Percentiles rank a stretch among this genome's conserved stretches.
These are phyloP conservation scores for Bondarzewia mesenterica DNA, from an alignment of 1,284 basidiomycete species.

Conservation along the genomic window DNA sequence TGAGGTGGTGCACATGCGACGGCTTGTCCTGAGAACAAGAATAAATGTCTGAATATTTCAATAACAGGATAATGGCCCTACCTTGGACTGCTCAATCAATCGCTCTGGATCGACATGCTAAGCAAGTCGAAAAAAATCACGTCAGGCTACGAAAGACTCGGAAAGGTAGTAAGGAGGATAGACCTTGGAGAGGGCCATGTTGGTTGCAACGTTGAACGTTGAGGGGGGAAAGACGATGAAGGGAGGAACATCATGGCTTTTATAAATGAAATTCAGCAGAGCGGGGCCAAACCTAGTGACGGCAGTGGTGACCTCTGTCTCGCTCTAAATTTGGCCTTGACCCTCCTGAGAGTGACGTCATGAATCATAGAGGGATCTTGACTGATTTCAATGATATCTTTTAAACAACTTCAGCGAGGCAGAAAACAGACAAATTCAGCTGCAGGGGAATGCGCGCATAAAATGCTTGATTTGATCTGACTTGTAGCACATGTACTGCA, in stretches of 20 bases:
- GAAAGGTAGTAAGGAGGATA: neutral
- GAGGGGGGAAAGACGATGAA: neutral
- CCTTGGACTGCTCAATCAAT: slow-evolving; percentile 50
- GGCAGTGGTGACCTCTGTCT: too few relatives aligned
- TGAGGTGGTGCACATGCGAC: slow-evolving; percentile 25
- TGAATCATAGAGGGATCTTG: too few relatives aligned
- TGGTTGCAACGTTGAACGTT: too few relatives aligned
- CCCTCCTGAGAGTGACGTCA: too few relatives aligned
- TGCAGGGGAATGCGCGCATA: too few relatives aligned
- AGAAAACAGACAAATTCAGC: too few relatives aligned
- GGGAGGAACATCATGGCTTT: neutral
- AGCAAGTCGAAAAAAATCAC: neutral
- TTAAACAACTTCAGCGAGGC: too few relatives aligned
- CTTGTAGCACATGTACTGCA: too few relatives aligned
- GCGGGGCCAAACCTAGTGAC: too few relatives aligned
- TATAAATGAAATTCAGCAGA: neutral
- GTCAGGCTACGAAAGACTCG: neutral
- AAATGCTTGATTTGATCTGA: too few relatives aligned
- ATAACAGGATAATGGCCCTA: slow-evolving; percentile 21
- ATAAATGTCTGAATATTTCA: neutral
- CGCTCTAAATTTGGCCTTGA: too few relatives aligned
- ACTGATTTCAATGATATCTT: too few relatives aligned
- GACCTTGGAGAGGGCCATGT: slow-evolving; percentile 49
- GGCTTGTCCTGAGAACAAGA: slow-evolving; percentile 34
- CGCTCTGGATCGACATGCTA: slow-evolving; percentile 56